A percentile compares a stretch with the other conserved stretches of the same genome.
phyloP scores from a whole-genome alignment of 371 early-diverging fungal genomes.

The Actinomucor elegans region DNA sequence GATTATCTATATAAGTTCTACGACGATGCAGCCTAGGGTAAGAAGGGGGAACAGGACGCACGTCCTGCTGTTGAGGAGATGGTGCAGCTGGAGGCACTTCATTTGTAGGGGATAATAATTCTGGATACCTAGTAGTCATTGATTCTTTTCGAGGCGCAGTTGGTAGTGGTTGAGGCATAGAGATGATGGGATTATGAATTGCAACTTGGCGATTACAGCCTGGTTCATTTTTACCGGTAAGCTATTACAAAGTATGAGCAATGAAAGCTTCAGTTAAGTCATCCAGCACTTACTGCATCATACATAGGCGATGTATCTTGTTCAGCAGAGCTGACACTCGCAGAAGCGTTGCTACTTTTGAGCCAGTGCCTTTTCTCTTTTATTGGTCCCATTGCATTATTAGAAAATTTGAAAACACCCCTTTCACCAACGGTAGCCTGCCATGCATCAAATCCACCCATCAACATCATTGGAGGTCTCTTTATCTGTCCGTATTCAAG shows the following conservation, averaged over 20 bases:
- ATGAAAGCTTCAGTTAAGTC: too few relatives aligned
- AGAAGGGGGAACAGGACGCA: constrained; percentile 11
- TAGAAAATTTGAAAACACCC: constrained; percentile 33
- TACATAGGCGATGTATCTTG: constrained; percentile 35
- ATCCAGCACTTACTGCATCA: constrained; percentile 46
- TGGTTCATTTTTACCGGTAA: too few relatives aligned
- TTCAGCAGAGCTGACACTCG: too few relatives aligned
- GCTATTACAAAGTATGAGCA: too few relatives aligned
- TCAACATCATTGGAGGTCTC: constrained; percentile 60
- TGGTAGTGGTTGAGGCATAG: constrained; percentile 22
- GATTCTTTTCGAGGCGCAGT: constrained; percentile 26
- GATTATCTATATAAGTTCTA: constrained; percentile 63
- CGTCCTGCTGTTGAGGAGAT: not conserved
- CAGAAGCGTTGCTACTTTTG: constrained; percentile 6
- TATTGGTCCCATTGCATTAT: not conserved
- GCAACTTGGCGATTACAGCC: too few relatives aligned
- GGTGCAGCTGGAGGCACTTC: not conserved
- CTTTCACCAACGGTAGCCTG: constrained; percentile 34
- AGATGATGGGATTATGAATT: too few relatives aligned
- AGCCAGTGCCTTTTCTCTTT: constrained; percentile 7
- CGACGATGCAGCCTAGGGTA: constrained; percentile 28
- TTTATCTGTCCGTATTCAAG: constrained; percentile 25
- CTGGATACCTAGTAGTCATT: constrained; percentile 14
- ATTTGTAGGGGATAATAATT: constrained; percentile 1
- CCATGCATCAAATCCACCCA: constrained; percentile 81